Evolutionary conservation across 1,284 basidiomycete species (phyloP), one percentile per base, ranked within the genome.

Genomic region (Moesziomyces parantarcticus): DNA sequence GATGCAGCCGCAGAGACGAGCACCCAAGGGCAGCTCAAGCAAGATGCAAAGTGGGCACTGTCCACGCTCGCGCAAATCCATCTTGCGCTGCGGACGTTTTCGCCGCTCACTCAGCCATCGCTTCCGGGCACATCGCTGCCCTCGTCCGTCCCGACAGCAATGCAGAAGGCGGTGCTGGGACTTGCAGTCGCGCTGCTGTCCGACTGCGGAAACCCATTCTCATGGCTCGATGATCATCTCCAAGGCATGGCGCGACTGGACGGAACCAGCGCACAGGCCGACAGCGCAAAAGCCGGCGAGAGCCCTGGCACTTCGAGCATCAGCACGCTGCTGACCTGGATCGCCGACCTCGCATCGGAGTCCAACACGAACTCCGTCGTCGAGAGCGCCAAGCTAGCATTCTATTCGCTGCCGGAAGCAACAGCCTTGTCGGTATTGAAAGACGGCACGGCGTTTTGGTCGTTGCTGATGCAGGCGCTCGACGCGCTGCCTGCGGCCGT

Each of bases 11-110:
- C 25, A 18, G 22, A 20, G 21, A 57, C 16, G 13, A 39, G 18
- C 18, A 18, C 11, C 1, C 36, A 16, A 14, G 18, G 16, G 14
- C 2, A 5, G 36, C 14, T 39, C 16, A 43, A 43, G 45, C 23
- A 64, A 25, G 62, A 64, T 14, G 50, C 39, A 3, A 50, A 60
- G 20, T 67, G 63, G 59, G 52, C 69, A 5, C 44, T 73, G 16
- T 68, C 70, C 5, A 60, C 70, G 1, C 60, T 73, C 1, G 64
- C 65, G 3, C 70, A 65, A 18, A 56, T 65, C n/a, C 66, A 68
- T 23, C 10, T 73, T 1, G 70, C 70, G 3, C 52, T 73, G 10
- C 56, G 62, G 14, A 50, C 58, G 1, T 68, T 73, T n/a, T 48
- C 61, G 5, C 55, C 65, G 20, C 60, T 73, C 21, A 61, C 70